These are phyloP conservation scores for Microcyclospora tardicrescens DNA, from an alignment of 2,329 filamentous ascomycete species.

Conservation along the genomic window DNA sequence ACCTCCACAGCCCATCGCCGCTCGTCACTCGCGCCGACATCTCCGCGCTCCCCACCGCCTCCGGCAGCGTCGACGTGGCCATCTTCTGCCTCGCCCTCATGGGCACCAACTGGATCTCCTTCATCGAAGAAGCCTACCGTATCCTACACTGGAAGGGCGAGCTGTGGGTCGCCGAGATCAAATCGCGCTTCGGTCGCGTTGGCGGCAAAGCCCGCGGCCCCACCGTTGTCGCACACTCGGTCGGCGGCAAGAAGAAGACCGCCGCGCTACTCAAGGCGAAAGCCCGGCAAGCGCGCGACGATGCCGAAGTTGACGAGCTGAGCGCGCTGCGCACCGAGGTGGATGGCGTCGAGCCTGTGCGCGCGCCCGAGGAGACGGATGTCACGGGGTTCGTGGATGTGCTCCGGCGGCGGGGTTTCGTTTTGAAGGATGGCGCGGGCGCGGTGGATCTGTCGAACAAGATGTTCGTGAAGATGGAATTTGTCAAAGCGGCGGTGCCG, in stretches of 20 bases:
- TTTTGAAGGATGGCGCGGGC: conserved; percentile 53
- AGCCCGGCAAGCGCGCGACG: conserved; percentile 37
- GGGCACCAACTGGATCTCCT: conserved; percentile 97
- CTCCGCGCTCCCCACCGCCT: conserved; percentile 61
- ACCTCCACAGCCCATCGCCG: conserved; percentile 64
- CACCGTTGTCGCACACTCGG: conserved; percentile 48
- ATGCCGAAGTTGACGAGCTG: conserved; percentile 43
- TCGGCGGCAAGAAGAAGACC: conserved; percentile 48
- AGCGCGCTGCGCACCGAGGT: conserved; percentile 50
- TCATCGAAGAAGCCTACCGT: conserved; percentile 90
- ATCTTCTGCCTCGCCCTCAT: conserved; percentile 95
- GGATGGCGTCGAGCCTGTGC: conserved; percentile 46
- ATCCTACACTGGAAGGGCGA: conserved; percentile 88
- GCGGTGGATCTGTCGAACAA: conserved; percentile 77
- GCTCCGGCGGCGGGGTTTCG: conserved; percentile 66
- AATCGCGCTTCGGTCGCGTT: conserved; percentile 68
- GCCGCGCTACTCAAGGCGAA: conserved; percentile 24
- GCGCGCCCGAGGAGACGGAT: conserved; percentile 60
- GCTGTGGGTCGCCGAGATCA: conserved; percentile 95
- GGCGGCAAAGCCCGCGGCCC: conserved; percentile 26
- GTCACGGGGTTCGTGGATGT: conserved; percentile 78
- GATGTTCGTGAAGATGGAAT: conserved; percentile 98
- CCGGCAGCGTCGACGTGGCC: conserved; percentile 68
- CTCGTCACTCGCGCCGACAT: conserved; percentile 85
- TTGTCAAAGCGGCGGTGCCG: conserved; percentile 69